Percentiles rank a stretch among this genome's conserved stretches.
Conservation (phyloP, 1,139 yeast species). For the Protomyces gravidus region DNA sequence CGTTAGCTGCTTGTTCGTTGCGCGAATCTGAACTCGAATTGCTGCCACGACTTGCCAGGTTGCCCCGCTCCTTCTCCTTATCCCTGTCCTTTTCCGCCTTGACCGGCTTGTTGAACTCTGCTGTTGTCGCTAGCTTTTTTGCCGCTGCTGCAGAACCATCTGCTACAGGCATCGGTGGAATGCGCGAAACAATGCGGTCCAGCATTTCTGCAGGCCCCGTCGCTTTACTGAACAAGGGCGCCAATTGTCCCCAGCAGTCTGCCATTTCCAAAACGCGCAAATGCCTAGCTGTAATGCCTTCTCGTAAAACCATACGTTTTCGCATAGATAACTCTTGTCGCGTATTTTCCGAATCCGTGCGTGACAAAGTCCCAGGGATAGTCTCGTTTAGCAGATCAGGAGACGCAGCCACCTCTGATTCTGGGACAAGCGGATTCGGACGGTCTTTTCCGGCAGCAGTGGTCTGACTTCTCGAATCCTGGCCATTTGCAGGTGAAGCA, state of each 20-base stretch:
- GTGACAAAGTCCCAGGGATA: background rate
- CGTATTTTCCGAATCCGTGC: constrained; percentile 10
- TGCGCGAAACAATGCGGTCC: background rate
- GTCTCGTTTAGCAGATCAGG: background rate
- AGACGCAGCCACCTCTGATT: background rate
- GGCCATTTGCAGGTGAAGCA: background rate
- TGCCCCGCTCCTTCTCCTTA: background rate
- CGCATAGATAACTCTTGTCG: constrained; percentile 7
- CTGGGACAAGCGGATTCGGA: background rate
- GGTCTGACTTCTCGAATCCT: background rate
- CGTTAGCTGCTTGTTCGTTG: background rate
- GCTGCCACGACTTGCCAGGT: background rate
- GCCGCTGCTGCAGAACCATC: background rate
- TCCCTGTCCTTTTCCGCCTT: background rate
- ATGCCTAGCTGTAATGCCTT: constrained; percentile 22
- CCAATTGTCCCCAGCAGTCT: constrained; percentile 17
- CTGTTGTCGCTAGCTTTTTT: background rate
- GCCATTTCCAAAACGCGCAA: constrained; percentile 15
- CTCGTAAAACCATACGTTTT: constrained; percentile 16
- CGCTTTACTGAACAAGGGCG: constrained; percentile 10
- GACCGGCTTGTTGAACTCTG: background rate
- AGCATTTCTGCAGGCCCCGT: constrained; percentile 11
- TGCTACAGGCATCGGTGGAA: constrained; percentile 8
- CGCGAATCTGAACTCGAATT: background rate
- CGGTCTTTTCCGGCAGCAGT: background rate